A percentile compares a stretch with the other conserved stretches of the same genome.
Evolutionary conservation across 495 filamentous ascomycete genomes (phyloP).

Genomic region (Glutinoglossum americanum): DNA sequence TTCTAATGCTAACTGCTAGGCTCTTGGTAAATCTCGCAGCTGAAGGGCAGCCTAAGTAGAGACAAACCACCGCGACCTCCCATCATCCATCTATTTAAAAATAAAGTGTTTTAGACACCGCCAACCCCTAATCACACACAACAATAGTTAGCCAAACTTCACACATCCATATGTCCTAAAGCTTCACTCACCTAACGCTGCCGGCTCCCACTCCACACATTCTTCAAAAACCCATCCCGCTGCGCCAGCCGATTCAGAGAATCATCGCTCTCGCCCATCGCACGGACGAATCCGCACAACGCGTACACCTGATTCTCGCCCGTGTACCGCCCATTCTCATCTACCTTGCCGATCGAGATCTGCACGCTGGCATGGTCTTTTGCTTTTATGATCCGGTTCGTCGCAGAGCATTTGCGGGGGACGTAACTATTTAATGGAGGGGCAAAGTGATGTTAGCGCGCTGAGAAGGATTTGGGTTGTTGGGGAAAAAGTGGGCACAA

Average conservation of each 20-base stretch:
- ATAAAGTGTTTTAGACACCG: too few species aligned
- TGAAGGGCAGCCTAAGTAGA: too few species aligned
- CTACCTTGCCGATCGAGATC: constrained; percentile 24
- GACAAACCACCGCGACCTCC: too few species aligned
- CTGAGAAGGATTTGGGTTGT: constrained; percentile 2
- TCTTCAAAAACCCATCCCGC: constrained; percentile 88
- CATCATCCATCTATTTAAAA: too few species aligned
- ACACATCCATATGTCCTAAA: too few species aligned
- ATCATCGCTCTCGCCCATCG: constrained; percentile 96
- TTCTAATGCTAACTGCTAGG: too few species aligned
- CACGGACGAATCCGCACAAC: constrained; percentile 90
- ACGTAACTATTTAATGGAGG: constrained; percentile 49
- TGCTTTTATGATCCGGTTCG: constrained; percentile 80
- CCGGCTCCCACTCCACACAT: constrained; percentile 62
- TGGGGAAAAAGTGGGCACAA: constrained; percentile 8
- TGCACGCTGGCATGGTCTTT: constrained; percentile 41
- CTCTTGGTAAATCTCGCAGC: too few species aligned
- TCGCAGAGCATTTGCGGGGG: constrained; percentile 55
- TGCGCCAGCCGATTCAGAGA: constrained; percentile 85
- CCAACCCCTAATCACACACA: too few species aligned
- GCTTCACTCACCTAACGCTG: constrained; percentile 28
- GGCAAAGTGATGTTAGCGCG: constrained; percentile 1
- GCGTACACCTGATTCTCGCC: constrained; percentile 95
- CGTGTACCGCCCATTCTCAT: constrained; percentile 70
- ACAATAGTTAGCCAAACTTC: too few species aligned